Percentiles rank a stretch among this genome's conserved stretches.
Conservation (phyloP, 2,329 filamentous ascomycete species). For the Aspergillus novoparasiticus region DNA sequence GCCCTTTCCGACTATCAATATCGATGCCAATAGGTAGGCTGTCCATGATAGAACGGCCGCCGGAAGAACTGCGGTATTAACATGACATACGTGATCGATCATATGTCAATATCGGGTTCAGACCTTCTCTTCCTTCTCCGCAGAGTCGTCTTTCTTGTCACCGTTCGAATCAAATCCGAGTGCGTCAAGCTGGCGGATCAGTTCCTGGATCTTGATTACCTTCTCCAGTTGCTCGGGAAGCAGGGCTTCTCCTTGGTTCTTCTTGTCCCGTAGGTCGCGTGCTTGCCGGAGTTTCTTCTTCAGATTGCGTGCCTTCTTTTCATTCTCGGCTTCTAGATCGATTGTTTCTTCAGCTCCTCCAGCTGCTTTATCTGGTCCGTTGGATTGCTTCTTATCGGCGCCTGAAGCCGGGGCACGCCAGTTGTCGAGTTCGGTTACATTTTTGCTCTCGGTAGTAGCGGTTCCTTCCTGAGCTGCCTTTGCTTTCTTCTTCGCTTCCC, state of each 20-base stretch:
- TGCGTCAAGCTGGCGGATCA: slow-evolving; percentile 82
- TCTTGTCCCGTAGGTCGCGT: slow-evolving; percentile 85
- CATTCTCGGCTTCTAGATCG: slow-evolving; percentile 75
- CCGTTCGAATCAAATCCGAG: slow-evolving; percentile 83
- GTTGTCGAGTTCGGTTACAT: slow-evolving; percentile 33
- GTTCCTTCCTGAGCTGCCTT: slow-evolving; percentile 60
- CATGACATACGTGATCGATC: background rate
- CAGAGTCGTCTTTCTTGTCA: slow-evolving; percentile 54
- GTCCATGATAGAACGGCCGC: background rate
- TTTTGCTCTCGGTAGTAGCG: slow-evolving; percentile 24
- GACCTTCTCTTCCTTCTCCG: slow-evolving; percentile 18
- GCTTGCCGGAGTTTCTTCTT: slow-evolving; percentile 96
- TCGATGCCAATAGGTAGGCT: background rate
- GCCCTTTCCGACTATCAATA: background rate
- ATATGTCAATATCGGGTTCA: background rate
- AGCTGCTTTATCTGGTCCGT: slow-evolving; percentile 27
- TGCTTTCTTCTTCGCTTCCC: slow-evolving; percentile 66
- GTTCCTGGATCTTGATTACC: slow-evolving; percentile 94
- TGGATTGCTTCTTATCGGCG: slow-evolving; percentile 29
- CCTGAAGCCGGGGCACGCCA: slow-evolving; percentile 27
- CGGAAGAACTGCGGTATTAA: background rate
- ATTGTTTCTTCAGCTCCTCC: slow-evolving; percentile 41
- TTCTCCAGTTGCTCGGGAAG: slow-evolving; percentile 96
- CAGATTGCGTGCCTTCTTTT: slow-evolving; percentile 89
- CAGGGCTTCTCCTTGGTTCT: slow-evolving; percentile 79